Percentiles rank a stretch among this genome's conserved stretches.
Conservation (phyloP, 345 rosid genomes). For the Corchorus capsularis region DNA sequence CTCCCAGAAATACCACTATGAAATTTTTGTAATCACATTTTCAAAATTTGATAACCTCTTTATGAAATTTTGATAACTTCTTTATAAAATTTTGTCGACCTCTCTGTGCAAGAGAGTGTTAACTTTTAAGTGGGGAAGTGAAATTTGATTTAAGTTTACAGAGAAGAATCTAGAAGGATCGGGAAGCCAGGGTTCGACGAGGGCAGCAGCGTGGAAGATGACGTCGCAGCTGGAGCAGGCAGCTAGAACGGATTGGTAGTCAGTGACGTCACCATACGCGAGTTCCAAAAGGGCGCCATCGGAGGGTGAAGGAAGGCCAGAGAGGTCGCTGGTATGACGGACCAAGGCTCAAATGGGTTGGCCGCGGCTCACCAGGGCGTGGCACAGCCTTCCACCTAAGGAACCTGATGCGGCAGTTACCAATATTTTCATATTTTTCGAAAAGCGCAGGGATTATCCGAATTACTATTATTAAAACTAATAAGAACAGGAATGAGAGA, state of each 20-base stretch:
- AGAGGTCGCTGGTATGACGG: constrained; percentile 79
- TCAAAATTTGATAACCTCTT: no score
- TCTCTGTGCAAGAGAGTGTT: background rate
- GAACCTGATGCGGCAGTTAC: constrained; percentile 86
- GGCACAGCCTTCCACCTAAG: constrained; percentile 80
- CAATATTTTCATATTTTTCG: constrained; percentile 52
- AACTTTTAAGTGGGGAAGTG: background rate
- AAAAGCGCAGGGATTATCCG: no score
- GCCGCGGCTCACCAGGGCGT: constrained; percentile 59
- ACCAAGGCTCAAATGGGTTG: constrained; percentile 76
- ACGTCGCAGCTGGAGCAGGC: constrained; percentile 71
- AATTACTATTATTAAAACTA: no score
- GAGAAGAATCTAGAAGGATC: constrained; percentile 74
- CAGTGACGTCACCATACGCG: constrained; percentile 83
- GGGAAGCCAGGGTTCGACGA: constrained; percentile 93
- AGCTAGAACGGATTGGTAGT: constrained; percentile 52
- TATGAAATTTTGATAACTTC: no score
- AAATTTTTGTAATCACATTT: no score
- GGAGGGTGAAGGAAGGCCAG: constrained; percentile 48
- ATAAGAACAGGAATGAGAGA: no score
- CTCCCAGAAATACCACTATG: no score
- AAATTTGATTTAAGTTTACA: constrained; percentile 35
- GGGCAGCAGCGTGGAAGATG: constrained; percentile 84
- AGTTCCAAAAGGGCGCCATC: constrained; percentile 45
- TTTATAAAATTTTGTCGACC: no score